These are phyloP conservation scores for Thielaviopsis punctulata DNA, from an alignment of 2,329 filamentous ascomycete genomes.

Conservation along the genomic window DNA sequence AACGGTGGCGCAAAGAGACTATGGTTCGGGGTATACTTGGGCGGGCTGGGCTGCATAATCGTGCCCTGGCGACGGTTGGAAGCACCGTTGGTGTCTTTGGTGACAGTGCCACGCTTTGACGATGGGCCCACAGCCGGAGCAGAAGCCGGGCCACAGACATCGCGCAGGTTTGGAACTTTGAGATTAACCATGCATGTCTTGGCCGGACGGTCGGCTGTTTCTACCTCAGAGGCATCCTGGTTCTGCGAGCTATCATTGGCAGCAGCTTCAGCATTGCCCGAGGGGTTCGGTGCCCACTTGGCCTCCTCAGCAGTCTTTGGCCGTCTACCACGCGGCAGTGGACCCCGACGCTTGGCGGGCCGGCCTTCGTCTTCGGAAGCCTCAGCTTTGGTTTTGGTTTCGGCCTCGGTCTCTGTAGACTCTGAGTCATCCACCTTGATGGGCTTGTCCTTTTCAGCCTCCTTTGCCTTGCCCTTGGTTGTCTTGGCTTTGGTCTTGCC, in stretches of 20 bases:
- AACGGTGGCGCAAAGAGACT: conserved; percentile 4
- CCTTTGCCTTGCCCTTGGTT: conserved; percentile 14
- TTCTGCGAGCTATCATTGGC: neutral
- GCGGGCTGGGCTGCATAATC: neutral
- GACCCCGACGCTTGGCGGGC: conserved; percentile 20
- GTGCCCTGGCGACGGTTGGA: neutral
- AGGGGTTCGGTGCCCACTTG: neutral
- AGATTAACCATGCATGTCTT: conserved; percentile 7
- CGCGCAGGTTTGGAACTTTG: conserved; percentile 6
- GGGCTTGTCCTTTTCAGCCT: conserved; percentile 9
- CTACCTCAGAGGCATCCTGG: neutral
- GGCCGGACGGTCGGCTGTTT: neutral
- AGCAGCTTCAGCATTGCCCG: neutral
- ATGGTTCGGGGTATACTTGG: conserved; percentile 1
- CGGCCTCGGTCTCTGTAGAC: too few species aligned
- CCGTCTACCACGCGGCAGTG: conserved; percentile 7
- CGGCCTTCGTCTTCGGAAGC: conserved; percentile 20
- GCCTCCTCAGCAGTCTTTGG: conserved; percentile 7
- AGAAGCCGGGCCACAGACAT: conserved; percentile 2
- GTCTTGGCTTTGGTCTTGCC: conserved; percentile 23
- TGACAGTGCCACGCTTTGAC: neutral
- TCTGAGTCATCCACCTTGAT: conserved; percentile 15
- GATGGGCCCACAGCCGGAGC: neutral
- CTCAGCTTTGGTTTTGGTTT: too few species aligned
- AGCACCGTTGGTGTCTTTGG: neutral